Conservation (phyloP, 2,329 filamentous ascomycete species). For the Neonectria punicea region DNA sequence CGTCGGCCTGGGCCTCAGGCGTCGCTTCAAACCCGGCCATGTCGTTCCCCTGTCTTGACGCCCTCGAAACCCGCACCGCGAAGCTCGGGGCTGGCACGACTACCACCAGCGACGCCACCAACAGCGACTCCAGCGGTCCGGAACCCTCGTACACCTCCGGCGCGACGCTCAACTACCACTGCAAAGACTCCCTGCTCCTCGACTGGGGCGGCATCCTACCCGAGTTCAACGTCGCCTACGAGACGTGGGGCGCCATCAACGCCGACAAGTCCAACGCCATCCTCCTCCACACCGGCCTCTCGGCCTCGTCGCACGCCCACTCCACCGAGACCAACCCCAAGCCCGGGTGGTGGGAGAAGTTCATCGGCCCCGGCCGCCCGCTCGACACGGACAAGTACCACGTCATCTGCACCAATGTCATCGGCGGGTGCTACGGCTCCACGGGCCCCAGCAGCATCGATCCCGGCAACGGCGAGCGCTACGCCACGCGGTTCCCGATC, state of each 20-base stretch:
- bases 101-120: slow-evolving; percentile 1
- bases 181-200: slow-evolving; percentile 77
- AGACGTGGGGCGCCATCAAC: slow-evolving; percentile 89
- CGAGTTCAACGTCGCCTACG: slow-evolving; percentile 90
- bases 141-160: slow-evolving; percentile 96
- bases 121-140: slow-evolving; percentile 71
- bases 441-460: slow-evolving; percentile 91
- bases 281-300: slow-evolving; percentile 91
- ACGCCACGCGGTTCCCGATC: slow-evolving; percentile 95
- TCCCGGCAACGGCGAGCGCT: slow-evolving; percentile 86
- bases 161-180: slow-evolving; percentile 81
- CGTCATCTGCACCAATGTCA: slow-evolving; percentile 94
- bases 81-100: slow-evolving; percentile 66
- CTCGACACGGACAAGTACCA: slow-evolving; percentile 93
- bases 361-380: slow-evolving; percentile 87
- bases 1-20: slow-evolving; percentile 40
- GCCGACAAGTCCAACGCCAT: slow-evolving; percentile 87
- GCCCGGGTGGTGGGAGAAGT: slow-evolving; percentile 98
- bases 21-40: slow-evolving; percentile 82
- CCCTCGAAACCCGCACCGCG: slow-evolving; percentile 80
- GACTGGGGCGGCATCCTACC: slow-evolving; percentile 96
- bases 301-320: slow-evolving; percentile 96
- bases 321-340: slow-evolving; percentile 88
- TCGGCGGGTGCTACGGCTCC: slow-evolving; percentile 95
- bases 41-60: slow-evolving; percentile 90